Evolutionary conservation across 2,329 filamentous ascomycete genomes (phyloP).

Genomic region (Claviceps digitariae): DNA sequence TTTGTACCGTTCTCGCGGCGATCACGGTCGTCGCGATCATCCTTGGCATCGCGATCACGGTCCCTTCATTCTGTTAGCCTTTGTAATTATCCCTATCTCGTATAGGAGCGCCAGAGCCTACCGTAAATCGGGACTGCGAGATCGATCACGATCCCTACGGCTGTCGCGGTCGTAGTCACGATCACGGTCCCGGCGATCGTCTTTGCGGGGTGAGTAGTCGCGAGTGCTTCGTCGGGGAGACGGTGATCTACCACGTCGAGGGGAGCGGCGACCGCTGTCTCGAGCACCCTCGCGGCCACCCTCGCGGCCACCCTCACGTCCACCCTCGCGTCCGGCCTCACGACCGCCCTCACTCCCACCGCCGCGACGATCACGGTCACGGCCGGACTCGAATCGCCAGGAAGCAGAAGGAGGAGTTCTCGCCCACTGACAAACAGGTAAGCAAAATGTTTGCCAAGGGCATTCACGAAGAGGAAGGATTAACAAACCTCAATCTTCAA

Average conservation of each 20-base stretch:
- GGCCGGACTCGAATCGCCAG: slow-evolving; percentile 93
- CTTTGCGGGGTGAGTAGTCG: slow-evolving; percentile 79
- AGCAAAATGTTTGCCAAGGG: not conserved
- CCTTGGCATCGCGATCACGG: slow-evolving; percentile 43
- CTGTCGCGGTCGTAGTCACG: slow-evolving; percentile 66
- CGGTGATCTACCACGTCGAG: slow-evolving; percentile 58
- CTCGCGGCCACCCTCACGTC: slow-evolving; percentile 25
- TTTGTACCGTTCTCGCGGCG: slow-evolving; percentile 67
- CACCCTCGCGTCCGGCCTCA: slow-evolving; percentile 54
- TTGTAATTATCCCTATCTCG: not conserved
- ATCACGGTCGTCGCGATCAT: slow-evolving; percentile 59
- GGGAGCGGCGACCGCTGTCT: slow-evolving; percentile 39
- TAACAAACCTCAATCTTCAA: slow-evolving; percentile 85
- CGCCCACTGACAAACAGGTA: slow-evolving; percentile 59
- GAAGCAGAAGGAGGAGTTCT: slow-evolving; percentile 94
- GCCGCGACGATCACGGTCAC: slow-evolving; percentile 52
- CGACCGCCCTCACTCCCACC: slow-evolving; percentile 14
- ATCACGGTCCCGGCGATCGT: slow-evolving; percentile 71
- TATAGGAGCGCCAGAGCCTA: slow-evolving; percentile 16
- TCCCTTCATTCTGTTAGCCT: slow-evolving; percentile 26
- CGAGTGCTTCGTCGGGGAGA: slow-evolving; percentile 64
- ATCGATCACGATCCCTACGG: slow-evolving; percentile 63
- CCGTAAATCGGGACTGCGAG: slow-evolving; percentile 55
- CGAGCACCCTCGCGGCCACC: slow-evolving; percentile 6
- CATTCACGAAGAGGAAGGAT: not conserved